Evolutionary conservation across 345 rosid species (phyloP).

Genomic region (Syzygium jambos): DNA sequence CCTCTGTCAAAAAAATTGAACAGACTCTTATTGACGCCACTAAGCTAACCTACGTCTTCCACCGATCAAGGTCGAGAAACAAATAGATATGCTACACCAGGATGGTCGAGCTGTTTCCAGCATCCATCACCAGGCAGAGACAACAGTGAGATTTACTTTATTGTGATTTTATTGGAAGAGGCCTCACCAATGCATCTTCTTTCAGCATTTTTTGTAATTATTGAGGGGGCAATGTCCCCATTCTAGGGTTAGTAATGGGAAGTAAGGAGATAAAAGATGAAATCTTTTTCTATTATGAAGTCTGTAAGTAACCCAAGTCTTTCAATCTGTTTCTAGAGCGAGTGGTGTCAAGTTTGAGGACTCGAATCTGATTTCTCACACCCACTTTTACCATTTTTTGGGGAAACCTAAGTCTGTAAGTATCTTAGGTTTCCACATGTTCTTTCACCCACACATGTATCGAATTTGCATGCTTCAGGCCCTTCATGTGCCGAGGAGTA

Average conservation of each 20-base stretch:
- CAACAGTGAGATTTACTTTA: not conserved
- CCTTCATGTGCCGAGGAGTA: not conserved
- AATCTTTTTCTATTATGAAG: not conserved
- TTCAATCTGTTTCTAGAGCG: not conserved
- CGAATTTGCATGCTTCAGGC: not conserved
- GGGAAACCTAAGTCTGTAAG: not conserved
- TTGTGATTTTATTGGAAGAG: not conserved
- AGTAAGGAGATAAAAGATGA: not conserved
- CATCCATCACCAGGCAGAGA: not conserved
- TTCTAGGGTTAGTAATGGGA: no score
- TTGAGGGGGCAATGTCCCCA: no score
- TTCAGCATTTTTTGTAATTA: constrained; percentile 40
- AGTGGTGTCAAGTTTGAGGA: not conserved
- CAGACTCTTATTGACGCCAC: not conserved
- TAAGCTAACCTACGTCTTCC: not conserved
- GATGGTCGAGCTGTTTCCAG: not conserved
- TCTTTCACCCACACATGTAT: not conserved
- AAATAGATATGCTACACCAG: not conserved
- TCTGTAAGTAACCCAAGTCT: not conserved
- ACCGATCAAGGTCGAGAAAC: not conserved
- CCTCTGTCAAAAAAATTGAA: constrained; percentile 51
- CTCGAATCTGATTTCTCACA: not conserved
- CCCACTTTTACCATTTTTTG: not conserved
- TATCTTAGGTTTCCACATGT: not conserved
- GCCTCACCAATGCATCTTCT: constrained; percentile 79